phyloP scores from a whole-genome alignment of 352 stramenopile species.

The Phytopythium litorale region DNA sequence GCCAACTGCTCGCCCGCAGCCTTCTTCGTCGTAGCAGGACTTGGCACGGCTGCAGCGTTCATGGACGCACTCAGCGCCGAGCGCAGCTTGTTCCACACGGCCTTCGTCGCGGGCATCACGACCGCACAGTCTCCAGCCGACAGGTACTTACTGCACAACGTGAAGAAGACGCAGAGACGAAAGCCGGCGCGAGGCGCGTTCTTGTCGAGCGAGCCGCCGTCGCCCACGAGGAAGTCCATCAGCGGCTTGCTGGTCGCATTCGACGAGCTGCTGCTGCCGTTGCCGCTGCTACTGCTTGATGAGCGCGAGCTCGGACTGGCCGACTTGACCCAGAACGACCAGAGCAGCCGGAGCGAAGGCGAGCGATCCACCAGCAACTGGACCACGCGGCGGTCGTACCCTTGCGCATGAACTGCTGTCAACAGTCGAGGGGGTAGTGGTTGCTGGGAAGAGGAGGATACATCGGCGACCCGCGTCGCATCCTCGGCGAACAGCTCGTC shows the following conservation, averaged over 20 bases:
- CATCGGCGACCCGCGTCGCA: background rate
- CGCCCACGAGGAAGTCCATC: constrained; percentile 45
- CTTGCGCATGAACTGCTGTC: constrained; percentile 42
- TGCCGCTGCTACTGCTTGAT: background rate
- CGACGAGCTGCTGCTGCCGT: constrained; percentile 1
- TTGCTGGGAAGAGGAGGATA: background rate
- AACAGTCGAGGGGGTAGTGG: constrained; percentile 27
- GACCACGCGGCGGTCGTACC: constrained; percentile 38
- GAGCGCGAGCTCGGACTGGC: background rate
- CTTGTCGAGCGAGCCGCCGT: constrained; percentile 31
- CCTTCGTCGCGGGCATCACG: constrained; percentile 48
- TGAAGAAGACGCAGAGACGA: constrained; percentile 45
- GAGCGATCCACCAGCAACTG: constrained; percentile 24
- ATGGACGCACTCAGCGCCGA: constrained; percentile 14
- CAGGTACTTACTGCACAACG: constrained; percentile 42
- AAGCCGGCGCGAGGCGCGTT: constrained; percentile 51
- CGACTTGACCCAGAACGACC: constrained; percentile 49
- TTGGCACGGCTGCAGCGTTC: constrained; percentile 3
- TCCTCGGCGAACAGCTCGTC: constrained; percentile 38
- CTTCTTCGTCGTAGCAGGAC: background rate
- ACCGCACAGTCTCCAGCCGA: constrained; percentile 27
- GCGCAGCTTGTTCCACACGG: constrained; percentile 56
- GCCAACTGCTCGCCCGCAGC: background rate
- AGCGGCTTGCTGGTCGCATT: constrained; percentile 28
- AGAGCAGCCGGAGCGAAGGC: constrained; percentile 40